Evolutionary conservation across 1,139 yeast species (phyloP).

Genomic region (Yamadazyma dushanensis): DNA sequence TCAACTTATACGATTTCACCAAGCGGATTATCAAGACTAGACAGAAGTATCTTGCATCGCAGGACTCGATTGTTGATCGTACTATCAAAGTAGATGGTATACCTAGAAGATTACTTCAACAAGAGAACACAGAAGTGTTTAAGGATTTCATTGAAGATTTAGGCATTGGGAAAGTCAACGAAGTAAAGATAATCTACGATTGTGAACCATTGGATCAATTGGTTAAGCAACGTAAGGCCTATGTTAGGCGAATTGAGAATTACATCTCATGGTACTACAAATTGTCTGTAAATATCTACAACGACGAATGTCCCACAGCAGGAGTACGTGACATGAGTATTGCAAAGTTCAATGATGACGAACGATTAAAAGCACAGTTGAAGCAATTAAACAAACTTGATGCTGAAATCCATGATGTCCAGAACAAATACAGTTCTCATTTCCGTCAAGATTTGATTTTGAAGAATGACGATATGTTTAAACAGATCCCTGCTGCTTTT

Average conservation of each 20-base stretch:
- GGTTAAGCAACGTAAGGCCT: constrained; percentile 33
- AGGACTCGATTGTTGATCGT: constrained; percentile 88
- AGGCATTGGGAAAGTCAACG: constrained; percentile 60
- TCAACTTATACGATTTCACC: constrained; percentile 66
- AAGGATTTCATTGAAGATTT: constrained; percentile 58
- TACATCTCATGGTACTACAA: constrained; percentile 48
- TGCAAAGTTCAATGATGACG: constrained; percentile 11
- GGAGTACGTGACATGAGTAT: constrained; percentile 16
- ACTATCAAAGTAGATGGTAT: constrained; percentile 89
- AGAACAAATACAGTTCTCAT: constrained; percentile 23
- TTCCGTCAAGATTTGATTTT: constrained; percentile 15
- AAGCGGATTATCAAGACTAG: constrained; percentile 70
- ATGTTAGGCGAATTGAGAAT: constrained; percentile 43
- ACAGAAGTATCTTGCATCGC: constrained; percentile 82
- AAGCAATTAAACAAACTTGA: constrained; percentile 27
- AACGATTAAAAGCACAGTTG: constrained; percentile 17
- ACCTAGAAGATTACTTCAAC: constrained; percentile 46
- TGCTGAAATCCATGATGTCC: constrained; percentile 28
- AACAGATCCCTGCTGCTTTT: constrained; percentile 65
- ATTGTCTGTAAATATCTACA: constrained; percentile 43
- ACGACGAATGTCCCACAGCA: constrained; percentile 31
- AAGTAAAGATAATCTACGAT: constrained; percentile 55
- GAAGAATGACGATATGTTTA: constrained; percentile 30
- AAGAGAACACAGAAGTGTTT: constrained; percentile 38
- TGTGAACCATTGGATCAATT: constrained; percentile 50